Base-by-base conservation (phyloP, 108 stramenopile genomes). In the Pseudonitzschia pungens region DNA sequence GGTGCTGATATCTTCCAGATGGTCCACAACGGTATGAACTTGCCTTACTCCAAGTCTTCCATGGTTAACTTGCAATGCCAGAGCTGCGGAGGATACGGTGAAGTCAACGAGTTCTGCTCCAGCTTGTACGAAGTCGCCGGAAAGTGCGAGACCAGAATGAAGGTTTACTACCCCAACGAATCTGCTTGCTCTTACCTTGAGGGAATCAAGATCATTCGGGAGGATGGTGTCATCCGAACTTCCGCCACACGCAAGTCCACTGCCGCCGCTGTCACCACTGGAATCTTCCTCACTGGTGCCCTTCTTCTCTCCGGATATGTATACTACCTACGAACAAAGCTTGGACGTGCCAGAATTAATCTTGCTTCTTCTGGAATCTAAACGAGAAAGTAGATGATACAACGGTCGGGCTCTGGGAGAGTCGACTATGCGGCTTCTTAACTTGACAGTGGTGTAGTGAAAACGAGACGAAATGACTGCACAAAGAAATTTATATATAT, bases 151-250 rank as follows among this genome's bases (percentile, higher is more conserved):
- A 81, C 81, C 36, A 77, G 85, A 53, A 83, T 93, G 77, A 72
- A 71, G 59, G 77, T 91, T 28, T 81, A 81, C 69, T 89, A 91
- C 78, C 86, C 90, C 69, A 90, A 91, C 56, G 89, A 90, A 59
- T 84, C 82, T 26, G 87, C 92, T 9, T 94, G 92, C 71, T 78
- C 81, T 31, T 94, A 89, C 86, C 88, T 94, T 55, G 87, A 89
- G 68, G 89, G 92, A 26, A 87, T 94, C 73, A 94, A 94, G 78
- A 72, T 87, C 69, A 81, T 94, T 65, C 88, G 84, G 45, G 78
- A 73, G 16, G 90, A 94, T 76, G 92, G 92, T 74, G 89, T 94
- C 65, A 94, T 94, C 72, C 84, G 92, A 74, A 83, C 83, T 27
- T 71, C 86, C 32, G 76, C 80, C 41, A 77, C 65, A 33, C 45